Percentiles rank a stretch among this genome's conserved stretches.
These are phyloP conservation scores for Coniochaeta prunicola DNA, from an alignment of 2,329 filamentous ascomycete genomes.

Conservation along the genomic window DNA sequence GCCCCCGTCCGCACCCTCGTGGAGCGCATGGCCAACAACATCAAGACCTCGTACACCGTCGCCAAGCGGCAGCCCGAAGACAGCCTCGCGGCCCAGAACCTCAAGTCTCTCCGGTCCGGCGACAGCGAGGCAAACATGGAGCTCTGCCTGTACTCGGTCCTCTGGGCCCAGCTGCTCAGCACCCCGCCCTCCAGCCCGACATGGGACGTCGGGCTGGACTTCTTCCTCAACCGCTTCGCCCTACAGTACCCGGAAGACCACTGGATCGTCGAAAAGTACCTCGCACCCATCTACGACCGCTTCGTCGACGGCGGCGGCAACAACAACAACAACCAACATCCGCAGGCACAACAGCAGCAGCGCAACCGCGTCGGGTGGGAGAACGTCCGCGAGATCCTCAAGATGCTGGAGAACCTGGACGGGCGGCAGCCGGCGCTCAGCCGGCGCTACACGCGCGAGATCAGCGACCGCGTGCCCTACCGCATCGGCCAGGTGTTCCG, in stretches of 20 bases:
- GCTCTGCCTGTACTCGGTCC: slow-evolving; percentile 60
- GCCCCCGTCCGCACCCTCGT: slow-evolving; percentile 62
- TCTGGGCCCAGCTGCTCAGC: slow-evolving; percentile 63
- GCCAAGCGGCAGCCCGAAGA: slow-evolving; percentile 34
- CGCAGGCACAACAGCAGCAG: slow-evolving; percentile 6
- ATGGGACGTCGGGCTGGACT: slow-evolving; percentile 55
- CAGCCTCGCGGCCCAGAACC: slow-evolving; percentile 28
- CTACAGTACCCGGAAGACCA: slow-evolving; percentile 64
- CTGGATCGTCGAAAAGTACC: slow-evolving; percentile 61
- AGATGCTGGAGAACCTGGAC: slow-evolving; percentile 37
- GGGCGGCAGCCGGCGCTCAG: slow-evolving; percentile 25
- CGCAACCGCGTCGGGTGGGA: slow-evolving; percentile 22
- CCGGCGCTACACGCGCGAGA: slow-evolving; percentile 26
- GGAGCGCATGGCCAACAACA: slow-evolving; percentile 71
- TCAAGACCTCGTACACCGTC: slow-evolving; percentile 56
- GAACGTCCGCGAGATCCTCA: slow-evolving; percentile 27
- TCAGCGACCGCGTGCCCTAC: slow-evolving; percentile 44
- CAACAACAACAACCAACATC: too few relatives aligned
- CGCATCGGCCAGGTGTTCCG: slow-evolving; percentile 77
- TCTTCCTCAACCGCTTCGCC: slow-evolving; percentile 57
- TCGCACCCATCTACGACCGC: slow-evolving; percentile 53
- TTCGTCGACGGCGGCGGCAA: too few relatives aligned
- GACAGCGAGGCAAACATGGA: slow-evolving; percentile 50
- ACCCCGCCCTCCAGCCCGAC: slow-evolving; percentile 37
- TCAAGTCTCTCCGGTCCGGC: slow-evolving; percentile 31